Percentiles rank a stretch among this genome's conserved stretches.
These are phyloP conservation scores for Lentinula sp. DNA, from an alignment of 768 basidiomycete genomes.

Conservation along the genomic window DNA sequence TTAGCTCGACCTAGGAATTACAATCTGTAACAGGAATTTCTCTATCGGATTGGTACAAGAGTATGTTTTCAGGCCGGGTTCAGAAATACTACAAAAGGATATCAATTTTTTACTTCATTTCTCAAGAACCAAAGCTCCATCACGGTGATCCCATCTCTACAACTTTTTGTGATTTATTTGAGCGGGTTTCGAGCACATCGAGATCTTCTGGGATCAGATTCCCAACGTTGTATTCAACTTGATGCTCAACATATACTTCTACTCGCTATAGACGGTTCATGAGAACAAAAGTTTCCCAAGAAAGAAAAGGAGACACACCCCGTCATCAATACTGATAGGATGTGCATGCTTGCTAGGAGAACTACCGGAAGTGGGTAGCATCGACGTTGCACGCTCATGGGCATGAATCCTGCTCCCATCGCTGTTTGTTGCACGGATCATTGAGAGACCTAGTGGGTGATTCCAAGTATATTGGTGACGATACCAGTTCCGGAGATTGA, in stretches of 20 bases:
- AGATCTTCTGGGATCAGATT: neutral
- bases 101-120: too few relatives aligned
- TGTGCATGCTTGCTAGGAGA: neutral
- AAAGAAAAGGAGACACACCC: neutral
- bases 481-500: slow-evolving; percentile 13
- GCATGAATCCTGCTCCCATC: neutral
- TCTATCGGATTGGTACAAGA: too few relatives aligned
- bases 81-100: too few relatives aligned
- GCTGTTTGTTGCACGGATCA: neutral
- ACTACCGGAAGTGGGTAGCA: neutral
- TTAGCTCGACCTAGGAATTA: too few relatives aligned
- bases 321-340: neutral
- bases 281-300: neutral
- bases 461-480: slow-evolving; percentile 10
- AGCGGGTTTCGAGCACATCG: neutral
- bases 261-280: neutral
- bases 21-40: too few relatives aligned
- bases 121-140: neutral
- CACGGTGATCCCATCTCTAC: neutral
- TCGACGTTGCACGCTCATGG: neutral
- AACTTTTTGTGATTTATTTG: neutral
- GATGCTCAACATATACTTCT: neutral
- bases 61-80: too few relatives aligned
- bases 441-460: slow-evolving; percentile 5
- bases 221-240: neutral